Base-by-base conservation (phyloP, 768 basidiomycete species). In the Pisolithus microcarpus region DNA sequence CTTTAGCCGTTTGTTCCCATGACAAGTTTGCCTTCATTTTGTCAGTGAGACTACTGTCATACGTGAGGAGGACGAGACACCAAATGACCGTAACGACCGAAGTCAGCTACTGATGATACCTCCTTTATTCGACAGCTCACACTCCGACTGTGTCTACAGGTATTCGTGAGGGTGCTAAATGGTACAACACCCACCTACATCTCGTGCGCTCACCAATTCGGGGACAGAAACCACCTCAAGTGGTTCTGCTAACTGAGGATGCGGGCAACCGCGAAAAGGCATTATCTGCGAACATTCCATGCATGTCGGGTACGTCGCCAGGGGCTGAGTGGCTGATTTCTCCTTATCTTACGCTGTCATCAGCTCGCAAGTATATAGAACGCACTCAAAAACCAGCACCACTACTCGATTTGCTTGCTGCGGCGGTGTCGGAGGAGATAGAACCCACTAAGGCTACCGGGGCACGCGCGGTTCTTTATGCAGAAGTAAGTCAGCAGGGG, bases 1-100 rank as follows among this genome's bases (percentile, higher is more conserved):
- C 9, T 43, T 19, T 16, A 49, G n/a, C 19, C 19, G 18, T 4
- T 9, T 21, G 30, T 39, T 34, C 52, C 7, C 4, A 28, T 2
- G 15, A 38, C 18, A 16, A 19, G 48, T 19, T n/a, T 18, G 31
- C 15, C 43, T 21, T 43, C 18, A 52, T 18, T 1, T 40, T 56
- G 18, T 5, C 54, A 91, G 90, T 39, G 85, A 90, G 64, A 93
- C 91, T 0, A 88, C 87, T 0, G 77, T 91, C 9, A 73, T 87
- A 38, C 74, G 87, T 15, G 81, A 86, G 55, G 82, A 86, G 50
- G 82, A 75, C 4, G 91, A 94, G 68, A 82, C 81, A 0, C 90
- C 92, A 0, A 98, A 98, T 58, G 96, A 99, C 63, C 77, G 88
- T 24, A 98, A 98, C 61, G 96, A 98, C 63, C 72, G 96, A 79